Base-by-base conservation (phyloP, 768 basidiomycete species). In the Pleurotus citrinopileatus region DNA sequence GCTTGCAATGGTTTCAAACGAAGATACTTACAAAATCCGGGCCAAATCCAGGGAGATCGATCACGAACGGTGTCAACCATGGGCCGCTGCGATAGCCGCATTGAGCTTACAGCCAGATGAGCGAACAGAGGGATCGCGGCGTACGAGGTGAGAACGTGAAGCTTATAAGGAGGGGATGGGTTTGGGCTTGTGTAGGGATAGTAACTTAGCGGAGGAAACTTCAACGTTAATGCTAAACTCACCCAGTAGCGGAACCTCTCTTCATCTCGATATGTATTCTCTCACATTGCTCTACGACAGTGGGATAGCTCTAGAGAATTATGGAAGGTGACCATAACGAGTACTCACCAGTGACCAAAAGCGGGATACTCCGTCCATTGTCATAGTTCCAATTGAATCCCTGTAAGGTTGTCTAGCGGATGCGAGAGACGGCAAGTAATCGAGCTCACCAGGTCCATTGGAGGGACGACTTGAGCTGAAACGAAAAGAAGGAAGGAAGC, bases 141-240 rank as follows among this genome's bases (percentile, higher is more conserved):
- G 12, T 37, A 51, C 48, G 48, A 51, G 7, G 48, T 37, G 34
- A 23, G 32, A 5, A 51, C 48, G 22, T 51, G 48, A 37, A 51
- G 48, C 15, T 19, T 36, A 9, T 36, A 51, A 6, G 48, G 48
- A 34, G 29, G 22, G 22, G 27, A 28, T 17, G 48, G 48, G n/a
- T 51, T 51, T 4, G 48, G 48, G 8, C 48, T 51, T 26, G 2
- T 23, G 17, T 12, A 20, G 1, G 32, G 32, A 23, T 44, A n/a
- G 1, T 22, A 8, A 25, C 25, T 22, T 27, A 44, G 26, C 23
- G 19, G 43, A 13, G 17, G 25, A 44, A 22, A 5, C 12, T 9
- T 12, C 22, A 27, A 22, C 8, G 7, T 9, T 12, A 3, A 27
- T n/a, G n/a, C n/a, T n/a, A n/a, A 22, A 25, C 43, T 23, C 23